Evolutionary conservation across 2,329 filamentous ascomycete genomes (phyloP).

Genomic region (Ceratocystis eucalypticola): DNA sequence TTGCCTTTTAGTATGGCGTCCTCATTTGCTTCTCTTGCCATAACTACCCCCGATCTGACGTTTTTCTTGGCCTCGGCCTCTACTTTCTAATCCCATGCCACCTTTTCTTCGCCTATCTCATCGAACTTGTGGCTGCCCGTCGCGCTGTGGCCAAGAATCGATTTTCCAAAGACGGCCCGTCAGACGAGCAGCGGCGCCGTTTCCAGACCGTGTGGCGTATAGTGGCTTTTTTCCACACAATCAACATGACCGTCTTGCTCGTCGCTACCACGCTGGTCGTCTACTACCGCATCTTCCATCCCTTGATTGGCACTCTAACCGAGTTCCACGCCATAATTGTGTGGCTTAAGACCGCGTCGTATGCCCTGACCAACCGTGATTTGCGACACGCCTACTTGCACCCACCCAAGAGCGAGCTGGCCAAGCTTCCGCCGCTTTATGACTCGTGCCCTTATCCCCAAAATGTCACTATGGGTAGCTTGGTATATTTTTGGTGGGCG

Average conservation of each 20-base stretch:
- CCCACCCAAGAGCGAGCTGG: slow-evolving; percentile 51
- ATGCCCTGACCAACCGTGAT: slow-evolving; percentile 92
- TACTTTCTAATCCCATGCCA: slow-evolving; percentile 85
- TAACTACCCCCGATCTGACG: slow-evolving; percentile 67
- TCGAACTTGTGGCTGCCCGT: slow-evolving; percentile 70
- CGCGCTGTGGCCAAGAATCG: slow-evolving; percentile 52
- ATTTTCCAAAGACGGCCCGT: slow-evolving; percentile 24
- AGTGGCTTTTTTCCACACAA: slow-evolving; percentile 64
- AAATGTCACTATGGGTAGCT: slow-evolving; percentile 78
- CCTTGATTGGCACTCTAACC: slow-evolving; percentile 79
- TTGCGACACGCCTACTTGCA: slow-evolving; percentile 82
- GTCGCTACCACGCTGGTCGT: slow-evolving; percentile 71
- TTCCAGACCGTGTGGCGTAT: slow-evolving; percentile 68
- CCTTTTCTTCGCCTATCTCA: slow-evolving; percentile 76
- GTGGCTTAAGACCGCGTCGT: slow-evolving; percentile 91
- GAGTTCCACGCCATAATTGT: slow-evolving; percentile 89
- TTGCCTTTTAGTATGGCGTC: slow-evolving; percentile 61
- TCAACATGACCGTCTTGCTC: slow-evolving; percentile 75
- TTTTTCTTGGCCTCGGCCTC: slow-evolving; percentile 60
- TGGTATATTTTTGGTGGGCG: slow-evolving; percentile 96
- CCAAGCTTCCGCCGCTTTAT: slow-evolving; percentile 69
- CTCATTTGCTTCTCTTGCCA: slow-evolving; percentile 85
- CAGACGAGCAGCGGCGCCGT: slow-evolving; percentile 47
- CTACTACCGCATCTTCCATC: slow-evolving; percentile 84
- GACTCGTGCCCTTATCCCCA: slow-evolving; percentile 69